Conservation (phyloP, 768 basidiomycete species). For the Coprinopsis sp. region DNA sequence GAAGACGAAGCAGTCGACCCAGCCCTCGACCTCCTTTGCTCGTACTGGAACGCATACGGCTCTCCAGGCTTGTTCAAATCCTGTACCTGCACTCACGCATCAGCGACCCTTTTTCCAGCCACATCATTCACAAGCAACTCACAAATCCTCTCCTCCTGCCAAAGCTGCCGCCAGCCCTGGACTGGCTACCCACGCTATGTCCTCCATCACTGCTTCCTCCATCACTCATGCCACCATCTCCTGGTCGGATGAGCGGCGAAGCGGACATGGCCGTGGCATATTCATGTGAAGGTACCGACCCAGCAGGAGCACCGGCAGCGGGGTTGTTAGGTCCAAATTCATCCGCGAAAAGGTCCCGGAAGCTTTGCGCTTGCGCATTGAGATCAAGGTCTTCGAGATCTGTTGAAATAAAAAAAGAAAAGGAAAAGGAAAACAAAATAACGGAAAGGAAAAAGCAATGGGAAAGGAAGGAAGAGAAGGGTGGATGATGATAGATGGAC, state of each 20-base stretch:
- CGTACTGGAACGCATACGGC: conserved; percentile 2
- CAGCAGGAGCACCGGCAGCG: neutral
- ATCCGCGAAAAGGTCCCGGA: conserved; percentile 7
- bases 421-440: neutral
- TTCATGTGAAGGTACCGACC: too few species aligned
- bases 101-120: neutral
- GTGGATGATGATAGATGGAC: neutral
- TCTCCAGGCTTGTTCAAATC: too few species aligned
- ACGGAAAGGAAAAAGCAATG: conserved; percentile 1
- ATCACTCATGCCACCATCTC: neutral
- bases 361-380: neutral
- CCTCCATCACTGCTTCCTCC: conserved; percentile 6
- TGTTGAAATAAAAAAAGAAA: neutral
- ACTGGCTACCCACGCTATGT: neutral
- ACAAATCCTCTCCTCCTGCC: neutral
- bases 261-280: too few species aligned
- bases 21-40: neutral
- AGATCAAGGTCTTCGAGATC: conserved; percentile 3
- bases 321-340: conserved; percentile 1
- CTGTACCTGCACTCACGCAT: too few species aligned
- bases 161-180: neutral
- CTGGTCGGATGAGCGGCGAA: neutral
- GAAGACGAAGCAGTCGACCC: neutral
- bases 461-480: conserved; percentile 7
- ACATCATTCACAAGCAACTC: conserved; percentile 1